A percentile compares a stretch with the other conserved stretches of the same genome.
Evolutionary conservation across 2,329 filamentous ascomycete genomes (phyloP).

Genomic region (Alternaria sp.): DNA sequence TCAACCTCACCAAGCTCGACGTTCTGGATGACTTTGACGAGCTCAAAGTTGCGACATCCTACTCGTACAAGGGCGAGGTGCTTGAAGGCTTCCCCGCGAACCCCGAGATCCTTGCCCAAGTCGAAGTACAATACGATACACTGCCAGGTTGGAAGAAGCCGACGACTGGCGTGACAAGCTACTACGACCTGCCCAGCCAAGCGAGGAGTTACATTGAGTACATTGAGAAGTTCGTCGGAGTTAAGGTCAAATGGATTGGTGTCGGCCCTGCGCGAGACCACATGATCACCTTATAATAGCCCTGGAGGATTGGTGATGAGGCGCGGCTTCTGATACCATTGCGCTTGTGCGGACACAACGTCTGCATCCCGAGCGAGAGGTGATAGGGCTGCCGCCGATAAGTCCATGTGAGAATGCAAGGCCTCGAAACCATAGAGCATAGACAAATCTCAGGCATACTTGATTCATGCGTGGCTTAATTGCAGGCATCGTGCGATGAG

Average conservation of each 20-base stretch:
- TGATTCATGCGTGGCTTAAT: neutral
- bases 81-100: conserved; percentile 71
- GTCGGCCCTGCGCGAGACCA: conserved; percentile 70
- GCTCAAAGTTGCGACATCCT: conserved; percentile 77
- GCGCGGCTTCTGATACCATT: neutral
- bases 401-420: neutral
- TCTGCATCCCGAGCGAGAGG: neutral
- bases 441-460: conserved; percentile 4
- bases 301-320: neutral
- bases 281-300: conserved; percentile 62
- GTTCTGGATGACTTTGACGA: conserved; percentile 76
- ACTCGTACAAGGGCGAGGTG: conserved; percentile 64
- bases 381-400: neutral
- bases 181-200: conserved; percentile 67
- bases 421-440: conserved; percentile 11
- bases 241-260: conserved; percentile 70
- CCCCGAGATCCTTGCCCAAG: conserved; percentile 62
- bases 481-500: neutral
- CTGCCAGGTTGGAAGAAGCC: conserved; percentile 72
- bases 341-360: neutral
- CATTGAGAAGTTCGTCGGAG: conserved; percentile 70
- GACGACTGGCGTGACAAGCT: conserved; percentile 67
- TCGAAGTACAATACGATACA: conserved; percentile 71
- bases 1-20: conserved; percentile 72
- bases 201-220: conserved; percentile 71